Base-by-base conservation (phyloP, 768 basidiomycete genomes). In the Pulveroboletus sp. region DNA sequence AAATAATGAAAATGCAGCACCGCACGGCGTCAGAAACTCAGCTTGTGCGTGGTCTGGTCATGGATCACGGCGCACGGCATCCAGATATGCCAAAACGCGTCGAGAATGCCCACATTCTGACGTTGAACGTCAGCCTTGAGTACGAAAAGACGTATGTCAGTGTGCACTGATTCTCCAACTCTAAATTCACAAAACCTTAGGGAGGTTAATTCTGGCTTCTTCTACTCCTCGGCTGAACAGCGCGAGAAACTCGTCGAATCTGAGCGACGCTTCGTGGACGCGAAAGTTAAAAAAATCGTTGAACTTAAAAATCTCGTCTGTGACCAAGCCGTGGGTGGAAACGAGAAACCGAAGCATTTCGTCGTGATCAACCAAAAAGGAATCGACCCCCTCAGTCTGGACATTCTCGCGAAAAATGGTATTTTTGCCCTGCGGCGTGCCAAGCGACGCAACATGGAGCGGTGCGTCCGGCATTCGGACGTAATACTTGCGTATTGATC, bases 1-100 rank as follows among this genome's bases (percentile, higher is more conserved):
- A 99, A 72, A 85, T 98, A 53, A 98, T 98, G 97, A 98, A 98
- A 75, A 99, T 99, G 97, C 95, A 97, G 69, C 97, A 99, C 73
- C 88, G 94, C 61, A 94, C 88, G 36, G 93, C 97, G 53, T 93
- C 92, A 20, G 97, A 99, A 69, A 99, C 97, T 25, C 90, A 97
- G 66, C 82, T 99, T 33, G 76, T 99, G 61, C 87, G 90, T 59
- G 97, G 97, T 31, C 78, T 99, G 49, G 97, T 99, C 38, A 78
- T 99, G 59, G 97, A 99, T 72, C 95, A 98, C 65, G 95, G 97
- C 57, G 91, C 90, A 47, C 76, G 97, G 56, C 97, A 99, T 72
- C 95, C 97, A 11, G 97, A 98, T 71, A 98, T 98, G 97, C 94
- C 97, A 32, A 98, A 94, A 76, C 84, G 93, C 62, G 81, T 99